Evolutionary conservation across 2,329 filamentous ascomycete genomes (phyloP).

Genomic region (Fusarium nisikadoi): DNA sequence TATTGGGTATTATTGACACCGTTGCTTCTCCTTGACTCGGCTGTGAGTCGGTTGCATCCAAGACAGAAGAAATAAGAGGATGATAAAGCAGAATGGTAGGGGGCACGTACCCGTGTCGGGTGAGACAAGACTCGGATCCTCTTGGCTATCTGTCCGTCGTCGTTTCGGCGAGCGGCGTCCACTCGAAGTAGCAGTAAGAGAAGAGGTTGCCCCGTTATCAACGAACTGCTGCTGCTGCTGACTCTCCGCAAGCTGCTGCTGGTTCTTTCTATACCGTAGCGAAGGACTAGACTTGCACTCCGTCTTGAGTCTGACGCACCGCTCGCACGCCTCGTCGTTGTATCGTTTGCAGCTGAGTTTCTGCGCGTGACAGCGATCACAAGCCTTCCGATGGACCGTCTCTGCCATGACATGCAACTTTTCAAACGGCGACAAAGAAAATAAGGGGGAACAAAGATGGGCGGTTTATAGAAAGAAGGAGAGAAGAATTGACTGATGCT

Average conservation of each 20-base stretch:
- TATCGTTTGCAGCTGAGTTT: conserved; percentile 59
- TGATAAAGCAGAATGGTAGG: background rate
- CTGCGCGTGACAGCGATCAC: conserved; percentile 59
- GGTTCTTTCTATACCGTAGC: conserved; percentile 51
- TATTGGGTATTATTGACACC: conserved; percentile 45
- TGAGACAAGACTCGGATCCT: conserved; percentile 47
- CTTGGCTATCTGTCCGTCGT: conserved; percentile 48
- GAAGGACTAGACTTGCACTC: conserved; percentile 59
- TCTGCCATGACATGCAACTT: conserved; percentile 50
- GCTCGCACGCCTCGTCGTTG: conserved; percentile 54
- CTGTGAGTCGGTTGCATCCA: conserved; percentile 41
- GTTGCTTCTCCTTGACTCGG: conserved; percentile 36
- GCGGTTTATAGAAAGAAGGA: conserved; percentile 25
- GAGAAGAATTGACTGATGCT: conserved; percentile 4
- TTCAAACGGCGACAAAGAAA: conserved; percentile 20
- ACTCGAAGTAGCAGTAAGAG: conserved; percentile 20
- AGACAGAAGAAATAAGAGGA: conserved; percentile 10
- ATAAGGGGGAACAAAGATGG: conserved; percentile 19
- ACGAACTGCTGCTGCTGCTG: conserved; percentile 15
- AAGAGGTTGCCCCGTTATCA: background rate
- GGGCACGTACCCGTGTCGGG: conserved; percentile 51
- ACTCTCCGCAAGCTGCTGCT: conserved; percentile 36
- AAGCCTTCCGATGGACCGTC: conserved; percentile 55
- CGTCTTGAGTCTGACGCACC: conserved; percentile 54
- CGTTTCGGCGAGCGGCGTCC: conserved; percentile 52